Evolutionary conservation across 2,329 filamentous ascomycete genomes (phyloP).

Genomic region (Didymella glomerata): DNA sequence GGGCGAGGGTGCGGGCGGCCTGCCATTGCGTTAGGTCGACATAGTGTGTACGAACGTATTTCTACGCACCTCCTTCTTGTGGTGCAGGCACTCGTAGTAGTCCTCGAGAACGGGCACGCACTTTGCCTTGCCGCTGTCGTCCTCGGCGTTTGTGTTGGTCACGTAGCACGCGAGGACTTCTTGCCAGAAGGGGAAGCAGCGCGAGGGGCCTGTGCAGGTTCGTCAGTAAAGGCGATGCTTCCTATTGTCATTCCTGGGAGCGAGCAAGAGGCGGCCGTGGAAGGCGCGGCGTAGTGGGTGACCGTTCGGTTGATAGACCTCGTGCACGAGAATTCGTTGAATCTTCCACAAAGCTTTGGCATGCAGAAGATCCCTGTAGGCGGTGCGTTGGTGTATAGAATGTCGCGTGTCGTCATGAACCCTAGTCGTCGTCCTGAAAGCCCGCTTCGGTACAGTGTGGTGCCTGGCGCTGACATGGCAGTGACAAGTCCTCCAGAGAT

Average conservation of each 20-base stretch:
- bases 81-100: constrained; percentile 98
- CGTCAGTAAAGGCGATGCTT: constrained; percentile 8
- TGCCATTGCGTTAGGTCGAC: constrained; percentile 55
- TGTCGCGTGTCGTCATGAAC: neutral
- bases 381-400: neutral
- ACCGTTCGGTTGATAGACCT: neutral
- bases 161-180: constrained; percentile 98
- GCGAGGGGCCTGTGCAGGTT: constrained; percentile 65
- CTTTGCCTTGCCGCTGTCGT: constrained; percentile 83
- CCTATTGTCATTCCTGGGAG: neutral
- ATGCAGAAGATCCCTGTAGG: neutral
- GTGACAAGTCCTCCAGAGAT: neutral
- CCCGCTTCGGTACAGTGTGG: neutral
- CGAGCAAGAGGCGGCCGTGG: neutral
- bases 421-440: neutral
- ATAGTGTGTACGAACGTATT: too few species aligned
- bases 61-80: constrained; percentile 90
- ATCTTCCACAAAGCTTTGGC: neutral
- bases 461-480: neutral
- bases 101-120: constrained; percentile 88
- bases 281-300: neutral
- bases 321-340: neutral
- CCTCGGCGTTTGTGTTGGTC: constrained; percentile 83
- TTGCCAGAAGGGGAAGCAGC: constrained; percentile 99
- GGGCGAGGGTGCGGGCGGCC: constrained; percentile 78